A percentile compares a stretch with the other conserved stretches of the same genome.
Conservation (phyloP, 192 early-diverging fungal genomes). For the Coemansia sp. region DNA sequence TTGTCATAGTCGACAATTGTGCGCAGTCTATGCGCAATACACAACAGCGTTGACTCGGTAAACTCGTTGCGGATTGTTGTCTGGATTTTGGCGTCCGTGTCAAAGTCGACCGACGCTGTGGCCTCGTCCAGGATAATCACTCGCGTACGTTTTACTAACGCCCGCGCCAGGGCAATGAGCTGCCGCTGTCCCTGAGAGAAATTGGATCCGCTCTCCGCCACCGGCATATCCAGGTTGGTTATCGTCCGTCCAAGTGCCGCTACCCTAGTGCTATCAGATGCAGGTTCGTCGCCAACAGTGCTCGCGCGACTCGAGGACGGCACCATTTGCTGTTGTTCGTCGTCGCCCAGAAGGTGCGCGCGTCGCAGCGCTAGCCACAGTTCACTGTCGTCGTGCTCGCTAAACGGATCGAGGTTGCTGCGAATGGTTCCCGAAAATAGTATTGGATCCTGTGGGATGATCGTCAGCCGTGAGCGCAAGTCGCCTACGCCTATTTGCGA, state of each 20-base stretch:
- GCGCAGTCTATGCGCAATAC: constrained; percentile 84
- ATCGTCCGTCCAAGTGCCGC: constrained; percentile 42
- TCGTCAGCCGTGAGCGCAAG: constrained; percentile 67
- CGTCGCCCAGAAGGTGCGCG: constrained; percentile 68
- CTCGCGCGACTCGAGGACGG: constrained; percentile 25
- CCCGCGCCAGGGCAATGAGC: constrained; percentile 72
- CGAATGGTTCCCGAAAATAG: constrained; percentile 67
- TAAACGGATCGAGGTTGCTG: constrained; percentile 61
- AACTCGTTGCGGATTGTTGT: constrained; percentile 74
- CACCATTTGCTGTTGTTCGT: constrained; percentile 45
- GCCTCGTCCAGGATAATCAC: constrained; percentile 85
- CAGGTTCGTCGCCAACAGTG: constrained; percentile 16
- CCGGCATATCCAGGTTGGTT: constrained; percentile 61
- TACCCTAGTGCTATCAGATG: neutral
- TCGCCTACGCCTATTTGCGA: constrained; percentile 56
- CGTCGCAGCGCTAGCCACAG: constrained; percentile 73
- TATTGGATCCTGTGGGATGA: constrained; percentile 89
- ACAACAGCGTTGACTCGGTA: constrained; percentile 73
- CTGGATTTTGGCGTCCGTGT: constrained; percentile 72
- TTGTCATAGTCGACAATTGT: constrained; percentile 75
- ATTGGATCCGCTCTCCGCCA: constrained; percentile 67
- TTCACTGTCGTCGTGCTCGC: constrained; percentile 50
- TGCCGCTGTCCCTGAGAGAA: constrained; percentile 84
- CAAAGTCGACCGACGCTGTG: constrained; percentile 68
- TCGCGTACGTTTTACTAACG: constrained; percentile 70